These are phyloP conservation scores for Diplotaxis tenuifolia DNA, from an alignment of 345 rosid species.

Conservation along the genomic window DNA sequence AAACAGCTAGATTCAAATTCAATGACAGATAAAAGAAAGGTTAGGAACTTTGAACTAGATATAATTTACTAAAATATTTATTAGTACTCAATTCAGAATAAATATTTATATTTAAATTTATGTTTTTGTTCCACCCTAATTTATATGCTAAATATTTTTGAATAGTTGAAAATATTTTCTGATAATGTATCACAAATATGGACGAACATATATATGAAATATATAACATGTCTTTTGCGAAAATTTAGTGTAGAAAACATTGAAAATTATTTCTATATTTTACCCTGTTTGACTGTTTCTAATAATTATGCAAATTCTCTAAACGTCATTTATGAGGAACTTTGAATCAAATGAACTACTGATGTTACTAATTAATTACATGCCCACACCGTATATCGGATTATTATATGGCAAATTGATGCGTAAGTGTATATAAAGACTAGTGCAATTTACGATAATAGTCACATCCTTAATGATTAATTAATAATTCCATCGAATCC, in stretches of 20 bases:
- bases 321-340: neutral
- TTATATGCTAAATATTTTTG: neutral
- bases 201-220: too few species aligned
- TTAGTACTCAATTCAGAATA: too few species aligned
- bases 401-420: slow-evolving; percentile 1
- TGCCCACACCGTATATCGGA: neutral
- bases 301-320: neutral
- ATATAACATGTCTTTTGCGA: too few species aligned
- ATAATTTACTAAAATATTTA: neutral
- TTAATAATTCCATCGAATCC: slow-evolving; percentile 31
- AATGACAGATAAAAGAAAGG: neutral
- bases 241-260: neutral
- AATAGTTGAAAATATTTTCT: neutral
- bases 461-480: slow-evolving; percentile 27
- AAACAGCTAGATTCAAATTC: neutral
- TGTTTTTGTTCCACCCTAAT: neutral
- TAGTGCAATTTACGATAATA: slow-evolving; percentile 6
- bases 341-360: neutral
- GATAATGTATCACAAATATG: too few species aligned
- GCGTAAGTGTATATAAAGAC: slow-evolving; percentile 14
- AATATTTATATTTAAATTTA: neutral
- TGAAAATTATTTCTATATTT: neutral
- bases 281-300: neutral
- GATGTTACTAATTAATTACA: neutral
- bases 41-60: neutral